Percentiles rank a stretch among this genome's conserved stretches.
Evolutionary conservation across 2,329 filamentous ascomycete genomes (phyloP).

Genomic region (Polychaeton citri): DNA sequence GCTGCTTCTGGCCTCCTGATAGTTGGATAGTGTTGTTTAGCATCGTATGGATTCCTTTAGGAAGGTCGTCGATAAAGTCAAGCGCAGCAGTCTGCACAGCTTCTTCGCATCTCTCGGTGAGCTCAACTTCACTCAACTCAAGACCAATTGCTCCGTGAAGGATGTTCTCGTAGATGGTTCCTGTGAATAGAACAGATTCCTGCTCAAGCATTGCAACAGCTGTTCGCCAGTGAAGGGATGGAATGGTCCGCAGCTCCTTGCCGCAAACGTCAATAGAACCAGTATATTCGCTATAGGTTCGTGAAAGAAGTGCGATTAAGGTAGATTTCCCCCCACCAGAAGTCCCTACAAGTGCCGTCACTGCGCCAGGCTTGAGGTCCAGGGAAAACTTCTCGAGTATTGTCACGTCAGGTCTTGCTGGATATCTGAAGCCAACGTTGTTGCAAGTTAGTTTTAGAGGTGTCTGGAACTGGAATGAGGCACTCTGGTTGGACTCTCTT

Average conservation of each 20-base stretch:
- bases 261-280: constrained; percentile 27
- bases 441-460: constrained; percentile 21
- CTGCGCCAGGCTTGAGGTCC: constrained; percentile 23
- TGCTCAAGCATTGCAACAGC: constrained; percentile 33
- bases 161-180: constrained; percentile 32
- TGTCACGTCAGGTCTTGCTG: constrained; percentile 27
- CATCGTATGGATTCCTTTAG: constrained; percentile 31
- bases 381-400: constrained; percentile 27
- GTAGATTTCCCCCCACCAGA: constrained; percentile 34
- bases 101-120: constrained; percentile 14
- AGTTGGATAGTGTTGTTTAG: constrained; percentile 31
- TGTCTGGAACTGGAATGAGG: constrained; percentile 20
- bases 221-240: constrained; percentile 23
- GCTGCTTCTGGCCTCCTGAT: constrained; percentile 34
- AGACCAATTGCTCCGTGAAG: constrained; percentile 22
- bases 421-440: constrained; percentile 31
- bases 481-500: neutral
- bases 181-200: constrained; percentile 32
- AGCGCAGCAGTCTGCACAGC: constrained; percentile 26
- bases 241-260: constrained; percentile 25
- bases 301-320: constrained; percentile 28
- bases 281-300: constrained; percentile 28
- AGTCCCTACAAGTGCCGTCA: constrained; percentile 33
- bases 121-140: constrained; percentile 11
- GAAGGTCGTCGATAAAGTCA: constrained; percentile 32